A percentile compares a stretch with the other conserved stretches of the same genome.
Conservation (phyloP, 768 basidiomycete genomes). For the Rhodotorula babjevae region DNA sequence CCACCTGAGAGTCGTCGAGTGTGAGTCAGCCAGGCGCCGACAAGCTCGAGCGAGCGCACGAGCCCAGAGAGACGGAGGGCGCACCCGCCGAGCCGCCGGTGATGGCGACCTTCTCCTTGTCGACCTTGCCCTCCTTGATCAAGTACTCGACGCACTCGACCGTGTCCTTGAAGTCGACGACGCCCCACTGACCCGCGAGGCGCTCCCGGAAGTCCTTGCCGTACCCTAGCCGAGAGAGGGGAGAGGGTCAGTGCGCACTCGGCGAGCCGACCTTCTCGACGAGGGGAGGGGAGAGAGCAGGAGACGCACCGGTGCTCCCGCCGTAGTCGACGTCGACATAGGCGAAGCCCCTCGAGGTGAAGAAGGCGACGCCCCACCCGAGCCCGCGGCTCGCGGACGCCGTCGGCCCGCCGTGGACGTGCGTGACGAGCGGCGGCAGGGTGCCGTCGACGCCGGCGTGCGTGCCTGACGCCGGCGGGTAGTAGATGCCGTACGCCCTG, state of each 20-base stretch:
- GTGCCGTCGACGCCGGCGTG: conserved; percentile 57
- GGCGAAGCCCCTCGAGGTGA: conserved; percentile 53
- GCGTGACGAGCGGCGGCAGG: conserved; percentile 63
- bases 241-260: no score
- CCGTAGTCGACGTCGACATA: conserved; percentile 62
- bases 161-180: conserved; percentile 67
- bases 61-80: conserved; percentile 2
- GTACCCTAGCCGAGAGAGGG: conserved; percentile 52
- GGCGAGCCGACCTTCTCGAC: conserved; percentile 65
- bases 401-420: conserved; percentile 71
- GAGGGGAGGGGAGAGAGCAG: not conserved
- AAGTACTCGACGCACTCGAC: conserved; percentile 57
- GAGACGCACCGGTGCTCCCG: not conserved
- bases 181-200: conserved; percentile 66
- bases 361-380: conserved; percentile 58
- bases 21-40: no score
- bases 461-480: conserved; percentile 62
- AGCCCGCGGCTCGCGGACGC: conserved; percentile 53
- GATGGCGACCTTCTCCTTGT: conserved; percentile 62
- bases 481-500: conserved; percentile 56
- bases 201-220: conserved; percentile 63
- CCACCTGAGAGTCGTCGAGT: conserved; percentile 52
- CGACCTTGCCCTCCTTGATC: conserved; percentile 56
- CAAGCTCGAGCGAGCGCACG: no score
- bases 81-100: conserved; percentile 61